Conservation (phyloP, 202 grass and related monocot genomes). For the Thinopyrum obtusiflorum region DNA sequence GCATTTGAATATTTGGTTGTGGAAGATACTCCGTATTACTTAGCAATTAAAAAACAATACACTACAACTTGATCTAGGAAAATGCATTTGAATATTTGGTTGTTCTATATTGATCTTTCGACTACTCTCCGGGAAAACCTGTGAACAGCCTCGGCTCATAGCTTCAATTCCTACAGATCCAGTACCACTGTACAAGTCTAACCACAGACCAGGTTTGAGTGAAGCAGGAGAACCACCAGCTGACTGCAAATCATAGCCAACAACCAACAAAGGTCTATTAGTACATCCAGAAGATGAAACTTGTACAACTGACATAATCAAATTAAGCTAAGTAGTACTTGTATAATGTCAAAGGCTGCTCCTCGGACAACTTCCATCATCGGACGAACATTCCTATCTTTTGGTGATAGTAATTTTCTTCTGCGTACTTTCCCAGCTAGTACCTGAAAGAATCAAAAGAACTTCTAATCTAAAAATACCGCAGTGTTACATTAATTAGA, state of each 20-base stretch:
- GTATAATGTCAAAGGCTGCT: slow-evolving; percentile 92
- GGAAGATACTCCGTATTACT: not conserved
- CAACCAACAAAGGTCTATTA: not conserved
- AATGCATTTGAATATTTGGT: not conserved
- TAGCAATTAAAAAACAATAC: not conserved
- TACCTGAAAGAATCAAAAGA: slow-evolving; percentile 48
- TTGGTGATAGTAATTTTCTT: slow-evolving; percentile 91
- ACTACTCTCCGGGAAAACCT: slow-evolving; percentile 42
- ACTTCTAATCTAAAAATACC: not conserved
- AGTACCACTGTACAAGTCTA: slow-evolving; percentile 96
- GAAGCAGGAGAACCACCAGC: slow-evolving; percentile 90
- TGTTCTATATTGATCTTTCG: slow-evolving; percentile 10
- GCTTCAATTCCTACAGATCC: slow-evolving; percentile 99
- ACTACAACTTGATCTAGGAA: not conserved
- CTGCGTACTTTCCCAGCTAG: slow-evolving; percentile 75
- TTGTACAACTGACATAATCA: not conserved
- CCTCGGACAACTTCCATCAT: slow-evolving; percentile 98
- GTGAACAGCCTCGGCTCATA: slow-evolving; percentile 92
- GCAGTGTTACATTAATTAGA: not conserved
- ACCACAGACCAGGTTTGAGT: slow-evolving; percentile 83
- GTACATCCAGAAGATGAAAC: not conserved
- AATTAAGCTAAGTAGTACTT: slow-evolving; percentile 46
- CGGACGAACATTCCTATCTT: slow-evolving; percentile 86
- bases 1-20: no score
- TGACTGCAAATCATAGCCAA: slow-evolving; percentile 52